phyloP scores from a whole-genome alignment of 345 rosid species.

The Brassica rapa region DNA sequence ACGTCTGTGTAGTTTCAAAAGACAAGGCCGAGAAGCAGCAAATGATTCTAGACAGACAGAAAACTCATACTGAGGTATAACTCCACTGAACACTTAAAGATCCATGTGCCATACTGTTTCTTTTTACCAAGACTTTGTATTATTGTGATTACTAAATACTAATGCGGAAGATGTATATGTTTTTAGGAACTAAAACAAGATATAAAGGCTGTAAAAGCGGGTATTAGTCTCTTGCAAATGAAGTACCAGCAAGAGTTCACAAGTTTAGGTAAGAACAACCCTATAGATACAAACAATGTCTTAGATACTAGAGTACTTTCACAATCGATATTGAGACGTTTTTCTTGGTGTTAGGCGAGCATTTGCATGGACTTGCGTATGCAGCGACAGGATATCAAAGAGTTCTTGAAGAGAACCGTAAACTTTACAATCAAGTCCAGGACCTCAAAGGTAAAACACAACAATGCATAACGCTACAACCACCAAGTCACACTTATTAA shows the following conservation, averaged over 20 bases:
- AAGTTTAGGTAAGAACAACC: slow-evolving; percentile 55
- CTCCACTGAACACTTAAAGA: not conserved
- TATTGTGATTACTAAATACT: not conserved
- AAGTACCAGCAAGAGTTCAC: slow-evolving; percentile 64
- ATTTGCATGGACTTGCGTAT: slow-evolving; percentile 61
- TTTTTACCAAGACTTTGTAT: slow-evolving; percentile 1
- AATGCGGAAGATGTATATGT: not conserved
- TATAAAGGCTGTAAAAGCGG: slow-evolving; percentile 56
- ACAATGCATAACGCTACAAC: not conserved
- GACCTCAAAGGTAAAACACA: slow-evolving; percentile 75
- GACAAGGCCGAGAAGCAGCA: slow-evolving; percentile 50
- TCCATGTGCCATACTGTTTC: not conserved
- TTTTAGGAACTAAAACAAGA: slow-evolving; percentile 70
- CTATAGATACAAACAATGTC: too few relatives aligned
- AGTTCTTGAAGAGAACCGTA: slow-evolving; percentile 91
- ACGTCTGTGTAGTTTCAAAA: slow-evolving; percentile 23
- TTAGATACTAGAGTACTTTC: too few relatives aligned
- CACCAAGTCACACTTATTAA: too few relatives aligned
- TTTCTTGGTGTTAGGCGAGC: slow-evolving; percentile 54
- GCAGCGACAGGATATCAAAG: slow-evolving; percentile 85
- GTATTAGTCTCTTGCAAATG: slow-evolving; percentile 65
- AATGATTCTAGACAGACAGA: slow-evolving; percentile 61
- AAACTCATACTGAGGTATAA: slow-evolving; percentile 59
- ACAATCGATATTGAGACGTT: too few relatives aligned
- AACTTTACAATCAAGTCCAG: slow-evolving; percentile 93